Evolutionary conservation across 2,329 filamentous ascomycete species (phyloP).

Genomic region (Phialophora macrospora): DNA sequence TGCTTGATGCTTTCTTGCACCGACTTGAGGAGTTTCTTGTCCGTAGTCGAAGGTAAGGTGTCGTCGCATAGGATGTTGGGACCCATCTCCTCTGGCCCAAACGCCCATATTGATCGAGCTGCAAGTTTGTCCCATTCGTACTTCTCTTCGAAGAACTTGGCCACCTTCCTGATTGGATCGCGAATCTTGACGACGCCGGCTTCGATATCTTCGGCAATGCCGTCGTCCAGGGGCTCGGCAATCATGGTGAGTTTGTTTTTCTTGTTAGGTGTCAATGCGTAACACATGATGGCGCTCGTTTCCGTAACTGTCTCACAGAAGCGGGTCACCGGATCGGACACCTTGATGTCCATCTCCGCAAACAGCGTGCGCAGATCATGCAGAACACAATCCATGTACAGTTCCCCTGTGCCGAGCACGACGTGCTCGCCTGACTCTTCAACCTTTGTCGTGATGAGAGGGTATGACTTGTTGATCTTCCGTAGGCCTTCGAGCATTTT

Average conservation of each 20-base stretch:
- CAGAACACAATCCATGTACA: slow-evolving; percentile 99
- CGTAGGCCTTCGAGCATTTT: slow-evolving; percentile 98
- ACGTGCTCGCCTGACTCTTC: slow-evolving; percentile 98
- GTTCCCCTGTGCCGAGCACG: slow-evolving; percentile 89
- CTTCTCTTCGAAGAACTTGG: slow-evolving; percentile 95
- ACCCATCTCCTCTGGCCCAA: slow-evolving; percentile 91
- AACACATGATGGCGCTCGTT: slow-evolving; percentile 96
- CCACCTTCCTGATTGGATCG: slow-evolving; percentile 88
- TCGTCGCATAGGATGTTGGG: slow-evolving; percentile 97
- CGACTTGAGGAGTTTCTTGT: slow-evolving; percentile 84
- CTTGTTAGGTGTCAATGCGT: slow-evolving; percentile 96
- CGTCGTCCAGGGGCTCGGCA: slow-evolving; percentile 91
- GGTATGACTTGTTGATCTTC: slow-evolving; percentile 98
- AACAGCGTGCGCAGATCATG: slow-evolving; percentile 93
- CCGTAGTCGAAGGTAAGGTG: slow-evolving; percentile 89
- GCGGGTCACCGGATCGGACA: slow-evolving; percentile 94
- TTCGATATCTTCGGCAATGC: slow-evolving; percentile 94
- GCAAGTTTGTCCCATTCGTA: slow-evolving; percentile 97
- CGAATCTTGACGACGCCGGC: slow-evolving; percentile 86
- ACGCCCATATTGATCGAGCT: slow-evolving; percentile 95
- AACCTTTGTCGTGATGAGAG: slow-evolving; percentile 92
- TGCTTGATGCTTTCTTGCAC: slow-evolving; percentile 93
- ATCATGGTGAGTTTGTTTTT: slow-evolving; percentile 99
- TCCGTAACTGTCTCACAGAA: slow-evolving; percentile 99
- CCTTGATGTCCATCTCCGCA: slow-evolving; percentile 98